Percentiles rank a stretch among this genome's conserved stretches.
These are phyloP conservation scores for Wickerhamomyces sydowiorum DNA, from an alignment of 805 yeast species.

Conservation along the genomic window DNA sequence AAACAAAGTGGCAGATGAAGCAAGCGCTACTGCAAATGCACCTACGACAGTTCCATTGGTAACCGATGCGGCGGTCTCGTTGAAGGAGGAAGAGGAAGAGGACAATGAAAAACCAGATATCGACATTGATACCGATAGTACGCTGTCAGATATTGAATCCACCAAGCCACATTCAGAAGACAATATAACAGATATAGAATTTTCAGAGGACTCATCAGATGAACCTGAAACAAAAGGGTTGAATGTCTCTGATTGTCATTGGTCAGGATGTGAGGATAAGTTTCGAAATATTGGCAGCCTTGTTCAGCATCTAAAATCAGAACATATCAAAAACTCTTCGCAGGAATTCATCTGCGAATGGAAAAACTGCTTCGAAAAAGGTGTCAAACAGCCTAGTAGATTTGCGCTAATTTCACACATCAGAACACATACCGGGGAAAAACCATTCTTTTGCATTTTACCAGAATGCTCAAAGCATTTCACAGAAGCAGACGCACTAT, in stretches of 20 bases:
- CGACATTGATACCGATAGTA: slow-evolving; percentile 5
- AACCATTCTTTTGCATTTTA: slow-evolving; percentile 57
- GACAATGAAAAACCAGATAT: background rate
- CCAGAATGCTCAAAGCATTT: slow-evolving; percentile 63
- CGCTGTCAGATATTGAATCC: background rate
- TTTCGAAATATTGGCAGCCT: background rate
- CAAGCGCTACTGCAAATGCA: too few relatives aligned
- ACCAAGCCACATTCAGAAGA: background rate
- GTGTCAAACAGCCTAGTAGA: slow-evolving; percentile 35
- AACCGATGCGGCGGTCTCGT: too few relatives aligned
- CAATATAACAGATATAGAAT: background rate
- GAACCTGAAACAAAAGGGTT: slow-evolving; percentile 13
- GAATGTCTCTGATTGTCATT: background rate
- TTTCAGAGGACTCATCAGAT: slow-evolving; percentile 25
- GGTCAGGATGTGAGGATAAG: background rate
- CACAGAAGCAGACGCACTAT: slow-evolving; percentile 54
- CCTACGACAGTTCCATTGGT: too few relatives aligned
- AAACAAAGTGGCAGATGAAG: background rate
- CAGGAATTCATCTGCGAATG: slow-evolving; percentile 52
- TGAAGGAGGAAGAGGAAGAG: background rate
- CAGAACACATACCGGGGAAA: slow-evolving; percentile 61
- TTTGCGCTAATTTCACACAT: slow-evolving; percentile 59
- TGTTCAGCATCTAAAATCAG: background rate
- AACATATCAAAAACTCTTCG: slow-evolving; percentile 12
- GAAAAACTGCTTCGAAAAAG: slow-evolving; percentile 50